These are phyloP conservation scores for Rhodotorula graminis DNA, from an alignment of 768 basidiomycete species.

Conservation along the genomic window DNA sequence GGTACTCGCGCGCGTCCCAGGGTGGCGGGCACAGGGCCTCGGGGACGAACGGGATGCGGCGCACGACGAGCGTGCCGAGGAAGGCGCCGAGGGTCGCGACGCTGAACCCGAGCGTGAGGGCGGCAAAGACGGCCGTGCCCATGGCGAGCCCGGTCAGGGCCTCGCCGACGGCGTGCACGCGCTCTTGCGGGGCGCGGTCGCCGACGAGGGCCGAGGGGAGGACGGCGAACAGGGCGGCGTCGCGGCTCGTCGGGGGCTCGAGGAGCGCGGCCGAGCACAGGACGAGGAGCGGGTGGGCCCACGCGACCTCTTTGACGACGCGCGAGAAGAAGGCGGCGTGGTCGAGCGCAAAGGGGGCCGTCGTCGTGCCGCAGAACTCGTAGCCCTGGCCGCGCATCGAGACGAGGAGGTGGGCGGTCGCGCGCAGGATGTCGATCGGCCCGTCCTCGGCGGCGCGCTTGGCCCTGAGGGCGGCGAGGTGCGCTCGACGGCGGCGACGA, in stretches of 20 bases:
- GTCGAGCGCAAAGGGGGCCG: background rate
- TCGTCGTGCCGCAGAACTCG: conserved; percentile 24
- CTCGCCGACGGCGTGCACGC: conserved; percentile 5
- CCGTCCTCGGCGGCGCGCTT: conserved; percentile 11
- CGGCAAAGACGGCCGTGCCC: conserved; percentile 26
- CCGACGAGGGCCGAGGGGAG: background rate
- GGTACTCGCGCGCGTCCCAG: conserved; percentile 29
- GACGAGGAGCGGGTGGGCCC: conserved; percentile 22
- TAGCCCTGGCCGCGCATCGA: conserved; percentile 33
- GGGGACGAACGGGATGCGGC: background rate
- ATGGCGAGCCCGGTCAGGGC: conserved; percentile 12
- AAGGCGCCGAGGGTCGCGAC: conserved; percentile 10
- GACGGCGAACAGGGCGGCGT: background rate
- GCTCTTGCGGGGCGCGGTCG: background rate
- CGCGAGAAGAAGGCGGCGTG: conserved; percentile 8
- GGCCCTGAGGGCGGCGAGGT: conserved; percentile 1
- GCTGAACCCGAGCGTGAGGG: conserved; percentile 28
- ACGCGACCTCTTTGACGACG: conserved; percentile 16
- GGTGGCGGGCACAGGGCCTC: background rate
- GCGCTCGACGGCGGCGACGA: background rate
- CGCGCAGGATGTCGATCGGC: conserved; percentile 6
- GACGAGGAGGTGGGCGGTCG: conserved; percentile 23
- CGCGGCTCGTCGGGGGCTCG: conserved; percentile 16
- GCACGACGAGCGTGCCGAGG: background rate
- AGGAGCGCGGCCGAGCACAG: conserved; percentile 21